These are phyloP conservation scores for Peniophora sp. DNA, from an alignment of 1,284 basidiomycete species.

Conservation along the genomic window DNA sequence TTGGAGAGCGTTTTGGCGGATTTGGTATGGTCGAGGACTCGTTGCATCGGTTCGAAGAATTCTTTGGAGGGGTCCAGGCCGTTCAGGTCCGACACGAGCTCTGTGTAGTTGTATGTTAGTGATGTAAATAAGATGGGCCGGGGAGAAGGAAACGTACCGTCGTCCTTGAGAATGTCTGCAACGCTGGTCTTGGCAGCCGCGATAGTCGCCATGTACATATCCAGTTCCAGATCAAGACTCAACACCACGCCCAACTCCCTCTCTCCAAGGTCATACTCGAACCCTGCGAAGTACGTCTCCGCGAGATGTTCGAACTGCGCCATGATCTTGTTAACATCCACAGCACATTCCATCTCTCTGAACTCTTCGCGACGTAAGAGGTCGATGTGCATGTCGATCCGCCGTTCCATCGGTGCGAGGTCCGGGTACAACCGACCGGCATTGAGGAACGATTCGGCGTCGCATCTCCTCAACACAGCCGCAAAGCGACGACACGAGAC, in stretches of 20 bases:
- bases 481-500: constrained; percentile 84
- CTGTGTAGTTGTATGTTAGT: constrained; percentile 27
- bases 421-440: constrained; percentile 83
- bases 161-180: constrained; percentile 63
- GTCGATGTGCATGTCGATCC: constrained; percentile 87
- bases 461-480: constrained; percentile 69
- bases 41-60: constrained; percentile 76
- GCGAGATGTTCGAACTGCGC: constrained; percentile 88
- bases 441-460: constrained; percentile 77
- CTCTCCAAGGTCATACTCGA: constrained; percentile 82
- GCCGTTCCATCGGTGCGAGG: constrained; percentile 81
- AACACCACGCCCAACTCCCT: constrained; percentile 78
- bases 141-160: constrained; percentile 40
- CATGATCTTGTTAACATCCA: constrained; percentile 80
- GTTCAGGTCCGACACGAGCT: constrained; percentile 65
- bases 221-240: constrained; percentile 82
- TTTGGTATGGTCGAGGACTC: constrained; percentile 74
- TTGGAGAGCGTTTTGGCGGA: constrained; percentile 74
- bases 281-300: constrained; percentile 76
- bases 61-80: constrained; percentile 65
- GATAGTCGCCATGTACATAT: constrained; percentile 86
- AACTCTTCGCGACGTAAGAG: constrained; percentile 83
- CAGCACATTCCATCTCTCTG: constrained; percentile 86
- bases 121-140: neutral
- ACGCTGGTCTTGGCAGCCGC: constrained; percentile 83